A percentile compares a stretch with the other conserved stretches of the same genome.
phyloP scores from a whole-genome alignment of 2,329 filamentous ascomycete species.

The Trichoderma sp. region DNA sequence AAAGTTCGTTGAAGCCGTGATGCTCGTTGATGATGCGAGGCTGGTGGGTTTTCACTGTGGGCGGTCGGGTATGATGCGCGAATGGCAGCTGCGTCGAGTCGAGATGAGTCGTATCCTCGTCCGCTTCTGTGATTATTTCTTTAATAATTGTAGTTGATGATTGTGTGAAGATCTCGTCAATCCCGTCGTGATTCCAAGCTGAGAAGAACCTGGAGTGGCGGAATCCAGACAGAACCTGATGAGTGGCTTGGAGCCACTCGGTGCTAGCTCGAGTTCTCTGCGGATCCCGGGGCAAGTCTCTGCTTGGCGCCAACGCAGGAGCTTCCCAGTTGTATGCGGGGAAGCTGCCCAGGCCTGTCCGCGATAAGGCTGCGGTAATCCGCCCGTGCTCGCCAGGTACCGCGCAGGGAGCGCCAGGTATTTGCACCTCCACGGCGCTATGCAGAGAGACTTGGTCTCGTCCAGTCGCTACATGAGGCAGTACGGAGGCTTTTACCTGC shows the following conservation, averaged over 20 bases:
- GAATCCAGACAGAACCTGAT: background rate
- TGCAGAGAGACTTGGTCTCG: background rate
- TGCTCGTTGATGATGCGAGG: too few species aligned
- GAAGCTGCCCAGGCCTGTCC: conserved; percentile 26
- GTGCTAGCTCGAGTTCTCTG: too few species aligned
- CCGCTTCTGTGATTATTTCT: background rate
- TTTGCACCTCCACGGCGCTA: background rate
- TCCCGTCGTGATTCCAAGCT: too few species aligned
- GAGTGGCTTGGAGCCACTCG: conserved; percentile 12
- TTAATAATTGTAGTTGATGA: background rate
- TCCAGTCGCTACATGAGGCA: background rate
- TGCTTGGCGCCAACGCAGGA: conserved; percentile 29
- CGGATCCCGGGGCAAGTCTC: conserved; percentile 27
- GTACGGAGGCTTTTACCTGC: background rate
- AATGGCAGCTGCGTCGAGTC: background rate
- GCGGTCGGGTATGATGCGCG: background rate
- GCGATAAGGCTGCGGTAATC: background rate
- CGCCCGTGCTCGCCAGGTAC: background rate
- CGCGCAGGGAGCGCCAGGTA: background rate
- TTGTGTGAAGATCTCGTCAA: background rate
- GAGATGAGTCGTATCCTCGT: background rate
- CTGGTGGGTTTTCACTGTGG: background rate
- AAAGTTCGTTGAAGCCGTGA: too few species aligned
- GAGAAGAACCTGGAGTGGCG: background rate
- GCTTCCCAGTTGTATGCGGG: conserved; percentile 22